Base-by-base conservation (phyloP, 2,329 filamentous ascomycete species). In the Hypoxylon sp. region DNA sequence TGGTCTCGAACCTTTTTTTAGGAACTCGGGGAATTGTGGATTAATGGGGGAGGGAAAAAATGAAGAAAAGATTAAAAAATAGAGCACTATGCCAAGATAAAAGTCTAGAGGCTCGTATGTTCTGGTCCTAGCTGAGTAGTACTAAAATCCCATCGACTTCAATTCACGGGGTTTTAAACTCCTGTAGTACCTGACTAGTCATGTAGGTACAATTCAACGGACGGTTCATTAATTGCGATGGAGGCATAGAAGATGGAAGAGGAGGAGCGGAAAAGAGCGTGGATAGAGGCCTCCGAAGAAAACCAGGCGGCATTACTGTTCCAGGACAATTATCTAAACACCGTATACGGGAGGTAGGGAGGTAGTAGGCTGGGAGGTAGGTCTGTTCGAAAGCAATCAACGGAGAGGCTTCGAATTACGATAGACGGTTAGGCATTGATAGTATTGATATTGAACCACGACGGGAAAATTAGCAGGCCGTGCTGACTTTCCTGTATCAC, bases 21-120 rank as follows among this genome's bases (percentile, higher is more conserved):
- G 50, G 57, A 31, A 48, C 51, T 58, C 51, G 65, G 62, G 32
- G 53, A 68, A 70, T 61, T 68, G 62, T 71, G 68, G 68, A 65
- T 66, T 60, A 58, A 59, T 59, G 37, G 52, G 50, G 32, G 19
- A 48, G 39, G 42, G 37, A 27, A 31, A 32, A 32, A 35, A 24
- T 17, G n/a, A 29, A 19, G 51, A 47, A 52, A 31, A 31, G 24
- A n/a, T 19, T 32, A 24, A 35, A 54, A 56, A 61, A 55, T 57
- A 63, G 55, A 53, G 8, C 19, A 27, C 31, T 27, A 67, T 46
- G 57, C 53, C 48, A 66, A 68, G 57, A 62, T 51, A 52, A 62
- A 57, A 48, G 15, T 42, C 29, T 44, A 51, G 44, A 57, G 31
- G 31, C 52, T 61, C 48, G 48, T 44, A 37, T 21, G 62, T 56